phyloP scores from a whole-genome alignment of 202 grass and related monocot genomes.

The Saccharum hybrid region DNA sequence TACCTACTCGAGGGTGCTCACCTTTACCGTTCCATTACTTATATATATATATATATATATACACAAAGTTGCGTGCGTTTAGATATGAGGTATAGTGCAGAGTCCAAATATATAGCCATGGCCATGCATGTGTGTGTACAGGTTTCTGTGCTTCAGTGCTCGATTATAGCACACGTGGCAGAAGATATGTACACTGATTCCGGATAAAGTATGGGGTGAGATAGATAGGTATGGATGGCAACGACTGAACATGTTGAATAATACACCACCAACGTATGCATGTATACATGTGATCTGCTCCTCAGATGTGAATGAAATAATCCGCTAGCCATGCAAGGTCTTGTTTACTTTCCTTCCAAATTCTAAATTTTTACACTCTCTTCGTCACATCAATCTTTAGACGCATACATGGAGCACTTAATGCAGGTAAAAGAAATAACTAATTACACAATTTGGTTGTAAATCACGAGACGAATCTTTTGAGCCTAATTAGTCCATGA shows the following conservation, averaged over 20 bases:
- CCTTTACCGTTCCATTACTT: constrained; percentile 7
- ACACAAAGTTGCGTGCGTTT: not conserved
- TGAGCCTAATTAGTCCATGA: no score
- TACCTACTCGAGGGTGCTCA: constrained; percentile 30
- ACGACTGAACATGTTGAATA: not conserved
- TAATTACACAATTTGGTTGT: no score
- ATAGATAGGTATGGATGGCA: not conserved
- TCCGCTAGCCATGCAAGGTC: not conserved
- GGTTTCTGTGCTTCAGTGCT: constrained; percentile 7
- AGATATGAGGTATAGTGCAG: constrained; percentile 19
- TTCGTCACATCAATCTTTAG: no score
- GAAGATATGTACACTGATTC: not conserved
- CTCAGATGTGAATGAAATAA: constrained; percentile 43
- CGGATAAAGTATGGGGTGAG: constrained; percentile 5
- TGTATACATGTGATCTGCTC: constrained; percentile 32
- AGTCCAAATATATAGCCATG: constrained; percentile 22
- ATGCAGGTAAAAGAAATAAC: no score
- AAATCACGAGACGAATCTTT: no score
- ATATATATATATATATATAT: not conserved
- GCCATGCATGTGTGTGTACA: not conserved
- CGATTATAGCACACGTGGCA: constrained; percentile 30
- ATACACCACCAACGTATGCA: not conserved
- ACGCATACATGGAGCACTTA: no score
- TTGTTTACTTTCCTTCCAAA: no score
- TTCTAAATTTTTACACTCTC: no score